phyloP scores from a whole-genome alignment of 2,329 filamentous ascomycete genomes.

The Colletotrichum lindemuthianum region DNA sequence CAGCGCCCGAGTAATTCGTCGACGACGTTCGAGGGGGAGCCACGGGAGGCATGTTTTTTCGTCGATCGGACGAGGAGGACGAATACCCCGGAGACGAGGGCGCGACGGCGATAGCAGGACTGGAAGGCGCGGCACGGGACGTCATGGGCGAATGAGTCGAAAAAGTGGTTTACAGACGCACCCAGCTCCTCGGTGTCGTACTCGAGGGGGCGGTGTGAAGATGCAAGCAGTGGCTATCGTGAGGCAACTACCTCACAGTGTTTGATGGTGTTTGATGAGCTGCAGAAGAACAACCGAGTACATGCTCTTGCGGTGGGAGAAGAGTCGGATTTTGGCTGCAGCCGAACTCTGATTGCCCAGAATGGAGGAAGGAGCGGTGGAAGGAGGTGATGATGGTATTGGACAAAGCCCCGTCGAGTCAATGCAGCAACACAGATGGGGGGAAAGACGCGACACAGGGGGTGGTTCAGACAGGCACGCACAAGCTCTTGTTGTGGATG shows the following conservation, averaged over 20 bases:
- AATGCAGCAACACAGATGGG: conserved; percentile 23
- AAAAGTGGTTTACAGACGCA: conserved; percentile 43
- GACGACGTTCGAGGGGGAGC: conserved; percentile 87
- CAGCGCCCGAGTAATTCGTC: conserved; percentile 55
- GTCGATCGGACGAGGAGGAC: conserved; percentile 58
- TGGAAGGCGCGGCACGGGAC: conserved; percentile 57
- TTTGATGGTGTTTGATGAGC: conserved; percentile 59
- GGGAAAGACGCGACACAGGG: conserved; percentile 29
- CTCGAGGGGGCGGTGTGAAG: conserved; percentile 63
- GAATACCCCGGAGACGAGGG: conserved; percentile 55
- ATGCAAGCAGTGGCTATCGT: conserved; percentile 58
- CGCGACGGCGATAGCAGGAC: conserved; percentile 49
- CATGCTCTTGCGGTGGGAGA: conserved; percentile 60
- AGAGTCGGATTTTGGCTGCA: too few species aligned
- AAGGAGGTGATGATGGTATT: conserved; percentile 24
- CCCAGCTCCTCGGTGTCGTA: conserved; percentile 61
- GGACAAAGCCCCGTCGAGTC: conserved; percentile 10
- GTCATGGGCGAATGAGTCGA: conserved; percentile 56
- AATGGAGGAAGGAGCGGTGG: neutral
- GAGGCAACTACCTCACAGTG: conserved; percentile 59
- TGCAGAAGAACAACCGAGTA: conserved; percentile 69
- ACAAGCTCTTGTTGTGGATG: conserved; percentile 23
- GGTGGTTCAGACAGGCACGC: conserved; percentile 22
- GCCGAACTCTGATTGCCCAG: too few species aligned
- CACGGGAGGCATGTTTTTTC: conserved; percentile 73